Evolutionary conservation across 495 filamentous ascomycete species (phyloP), one percentile per base, ranked within the genome.

Genomic region (Corynascus novoguineensis): DNA sequence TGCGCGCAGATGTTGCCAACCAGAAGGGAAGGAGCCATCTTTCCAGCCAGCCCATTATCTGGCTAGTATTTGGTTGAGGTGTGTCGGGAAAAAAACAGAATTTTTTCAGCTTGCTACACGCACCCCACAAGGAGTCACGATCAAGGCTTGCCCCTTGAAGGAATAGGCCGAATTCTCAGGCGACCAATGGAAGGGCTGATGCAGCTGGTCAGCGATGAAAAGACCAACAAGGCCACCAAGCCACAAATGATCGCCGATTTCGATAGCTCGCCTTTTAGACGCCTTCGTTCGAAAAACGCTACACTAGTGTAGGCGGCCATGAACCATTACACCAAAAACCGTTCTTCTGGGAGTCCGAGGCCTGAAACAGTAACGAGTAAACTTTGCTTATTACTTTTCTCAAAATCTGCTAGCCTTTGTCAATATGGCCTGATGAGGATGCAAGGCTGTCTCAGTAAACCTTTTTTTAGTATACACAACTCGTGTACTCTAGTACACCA

Each of bases 161-260:
- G 50, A 41, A 22, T 42, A 4, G 40, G 27, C 27, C 38, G 19
- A 11, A 19, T 32, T 40, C 27, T 19, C 37, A 54, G 51, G 51
- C 51, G 51, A 19, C 51, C 51, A 54, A 54, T 54, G 17, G 25
- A 14, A 24, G 25, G 35, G 0, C 34, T 53, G 19, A 24, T n/a
- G 25, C 3, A 12, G 37, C 35, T 34, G 24, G 38, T 29, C 35
- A n/a, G 40, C 50, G 28, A 32, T 29, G n/a, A 31, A 8, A 21
- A 19, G 35, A 38, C 35, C 51, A 51, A 31, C 17, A 21, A 19
- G 35, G 50, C 35, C 51, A 51, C 10, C 51, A 54, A 31, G 37
- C 27, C 51, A 54, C 51, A 35, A 45, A 24, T 34, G 51, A 54
- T 54, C 40, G 28, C n/a, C 51, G 27, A 34, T 53, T 53, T 40